Evolutionary conservation across 129 eudicot species (phyloP).

Genomic region (Tagetes erecta): DNA sequence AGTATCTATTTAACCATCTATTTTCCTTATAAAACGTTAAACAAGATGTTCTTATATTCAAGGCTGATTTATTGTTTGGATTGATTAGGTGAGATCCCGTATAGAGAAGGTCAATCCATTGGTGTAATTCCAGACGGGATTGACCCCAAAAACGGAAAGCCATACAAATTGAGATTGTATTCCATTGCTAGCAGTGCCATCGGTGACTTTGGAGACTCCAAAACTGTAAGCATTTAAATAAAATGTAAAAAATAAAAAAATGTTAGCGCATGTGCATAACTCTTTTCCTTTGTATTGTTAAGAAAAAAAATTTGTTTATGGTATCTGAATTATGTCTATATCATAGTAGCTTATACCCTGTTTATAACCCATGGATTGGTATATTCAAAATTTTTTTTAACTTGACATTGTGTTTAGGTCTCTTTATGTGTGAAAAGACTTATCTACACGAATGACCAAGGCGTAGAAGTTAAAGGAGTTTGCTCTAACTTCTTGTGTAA

Average conservation of each 20-base stretch:
- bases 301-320: neutral
- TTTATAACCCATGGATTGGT: neutral
- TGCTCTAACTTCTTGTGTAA: slow-evolving; percentile 98
- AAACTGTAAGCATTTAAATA: slow-evolving; percentile 81
- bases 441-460: slow-evolving; percentile 91
- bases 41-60: slow-evolving; percentile 6
- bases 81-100: slow-evolving; percentile 76
- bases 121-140: slow-evolving; percentile 90
- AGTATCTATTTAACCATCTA: neutral
- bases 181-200: slow-evolving; percentile 99
- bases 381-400: slow-evolving; percentile 3
- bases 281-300: neutral
- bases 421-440: slow-evolving; percentile 97
- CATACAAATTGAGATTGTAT: slow-evolving; percentile 96
- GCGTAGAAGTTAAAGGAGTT: slow-evolving; percentile 91
- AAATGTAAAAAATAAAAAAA: slow-evolving; percentile 1
- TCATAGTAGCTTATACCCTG: neutral
- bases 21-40: slow-evolving; percentile 4
- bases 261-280: neutral
- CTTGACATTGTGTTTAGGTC: slow-evolving; percentile 49
- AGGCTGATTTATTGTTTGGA: slow-evolving; percentile 18
- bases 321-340: neutral
- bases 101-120: slow-evolving; percentile 96
- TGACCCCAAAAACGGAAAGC: slow-evolving; percentile 94
- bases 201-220: slow-evolving; percentile 96